Evolutionary conservation across 257 asterid species (phyloP), one percentile per base, ranked within the genome.

Genomic region (Primulina tabacum): DNA sequence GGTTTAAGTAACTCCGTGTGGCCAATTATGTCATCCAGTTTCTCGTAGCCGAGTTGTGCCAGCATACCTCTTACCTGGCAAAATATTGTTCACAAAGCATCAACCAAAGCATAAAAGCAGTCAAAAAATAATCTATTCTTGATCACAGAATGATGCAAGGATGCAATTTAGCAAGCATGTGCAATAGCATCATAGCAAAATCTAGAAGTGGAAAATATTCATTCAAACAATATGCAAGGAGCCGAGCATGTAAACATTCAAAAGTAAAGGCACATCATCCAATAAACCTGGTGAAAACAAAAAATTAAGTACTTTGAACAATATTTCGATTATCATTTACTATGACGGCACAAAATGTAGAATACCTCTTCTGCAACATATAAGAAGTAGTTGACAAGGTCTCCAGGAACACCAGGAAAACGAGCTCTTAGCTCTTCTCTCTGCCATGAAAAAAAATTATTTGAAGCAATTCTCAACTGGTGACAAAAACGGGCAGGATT

Each of bases 391-490:
- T 91, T 94, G 68, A 94, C 99, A 71, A 94, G 99, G 82, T 94
- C 99, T 62, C 89, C 97, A 18, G 99, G 99, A 33, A 94, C 89
- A 80, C 99, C 99, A 67, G 99, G 99, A 79, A 94, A 94, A 72
- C 99, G 99, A 73, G 99, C 99, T 70, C 99, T 79, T 72, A 94
- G 82, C 80, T 94, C 99, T 84, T 94, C 99, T 73, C 97, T 88
- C 99, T 94, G 86, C 71, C 53, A 11, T 0, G 0, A 24, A 24
- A 77, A 65, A 71, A 71, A 76, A 64, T 65, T 68, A 71, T 65
- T 67, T 20, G 60, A 75, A 62, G 69, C 18, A 38, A 71, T 69
- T 64, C 17, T 40, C 47, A 60, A 52, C 57, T 34, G 56, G 32
- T 58, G 38, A 65, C 50, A 29, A 70, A 70, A 64, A 64, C 10